Conservation (phyloP, 177 flowering plant species). For the Telopea speciosissima region DNA sequence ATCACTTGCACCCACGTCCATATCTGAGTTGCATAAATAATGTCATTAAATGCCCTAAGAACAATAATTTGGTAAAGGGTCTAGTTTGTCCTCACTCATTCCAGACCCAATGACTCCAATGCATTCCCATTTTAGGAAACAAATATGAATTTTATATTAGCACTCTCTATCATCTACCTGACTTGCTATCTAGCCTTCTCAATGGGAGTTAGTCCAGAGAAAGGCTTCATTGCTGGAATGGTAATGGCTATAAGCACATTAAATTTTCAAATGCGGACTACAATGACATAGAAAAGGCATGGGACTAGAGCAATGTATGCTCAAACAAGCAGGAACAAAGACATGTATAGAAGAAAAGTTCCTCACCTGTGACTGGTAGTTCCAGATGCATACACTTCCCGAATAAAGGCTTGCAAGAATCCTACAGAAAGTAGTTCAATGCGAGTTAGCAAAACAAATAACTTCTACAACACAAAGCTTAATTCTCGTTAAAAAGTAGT, state of each 20-base stretch:
- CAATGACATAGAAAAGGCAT: neutral
- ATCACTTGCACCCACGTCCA: neutral
- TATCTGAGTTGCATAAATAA: neutral
- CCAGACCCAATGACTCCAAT: neutral
- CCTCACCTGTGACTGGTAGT: conserved; percentile 93
- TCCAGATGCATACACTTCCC: conserved; percentile 90
- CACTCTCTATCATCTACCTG: neutral
- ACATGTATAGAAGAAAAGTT: neutral
- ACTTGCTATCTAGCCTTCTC: neutral
- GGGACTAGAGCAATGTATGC: neutral
- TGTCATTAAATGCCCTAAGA: neutral
- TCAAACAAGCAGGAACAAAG: neutral
- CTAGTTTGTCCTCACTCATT: neutral
- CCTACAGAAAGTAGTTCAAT: conserved; percentile 41
- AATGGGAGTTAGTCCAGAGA: neutral
- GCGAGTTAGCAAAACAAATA: conserved; percentile 2
- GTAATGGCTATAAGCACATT: neutral
- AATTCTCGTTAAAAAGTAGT: neutral
- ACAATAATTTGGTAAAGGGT: neutral
- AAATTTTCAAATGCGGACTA: neutral
- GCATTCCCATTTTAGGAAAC: neutral
- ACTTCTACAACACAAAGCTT: neutral
- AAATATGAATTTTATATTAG: neutral
- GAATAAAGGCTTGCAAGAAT: conserved; percentile 92
- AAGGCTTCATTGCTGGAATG: neutral